Evolutionary conservation across 2,329 filamentous ascomycete species (phyloP), one percentile per base, ranked within the genome.

Genomic region (Penicillium griseofulvum): DNA sequence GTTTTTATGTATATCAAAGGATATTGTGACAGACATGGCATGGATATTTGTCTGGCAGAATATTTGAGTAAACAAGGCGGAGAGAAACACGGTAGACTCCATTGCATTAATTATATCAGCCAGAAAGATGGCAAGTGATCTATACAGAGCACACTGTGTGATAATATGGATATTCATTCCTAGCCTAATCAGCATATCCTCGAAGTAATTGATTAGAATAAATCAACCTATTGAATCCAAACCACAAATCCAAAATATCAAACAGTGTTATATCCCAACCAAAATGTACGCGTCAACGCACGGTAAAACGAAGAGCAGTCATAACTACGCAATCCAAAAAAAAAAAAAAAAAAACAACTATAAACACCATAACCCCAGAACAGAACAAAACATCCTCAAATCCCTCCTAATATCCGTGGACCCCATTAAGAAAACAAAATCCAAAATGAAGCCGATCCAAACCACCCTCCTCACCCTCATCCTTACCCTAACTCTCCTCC

Each of bases 1-100:
- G 7, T n/a, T 34, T 16, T 33, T 16, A 14, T 37, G 17, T 41
- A 16, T 31, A 42, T 42, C 28, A 26, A 26, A 26, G 37, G 4
- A 33, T 19, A 9, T 33, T 22, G 28, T 3, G 17, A 12, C 29
- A 12, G 26, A 39, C n/a, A 29, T 49, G n/a, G n/a, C 7, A 16
- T 50, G 31, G 3, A 31, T 43, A 38, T 46, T 47, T 52, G 19
- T 3, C 36, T 31, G 36, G 51, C 51, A 54, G 37, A 54, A 49
- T 43, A 39, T 19, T 26, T 12, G 16, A 41, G 14, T 38, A 17
- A 19, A 16, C 8, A 6, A 8, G 14, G 49, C 31, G 39, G 49
- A 37, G n/a, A 45, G 11, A 29, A 54, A 48, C 36, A 44, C 51
- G 51, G 45, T 29, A 31, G 8, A 42, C 26, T 28, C 26, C 16